Base-by-base conservation (phyloP, 805 yeast species). In the Sugiyamaella valdiviana region DNA sequence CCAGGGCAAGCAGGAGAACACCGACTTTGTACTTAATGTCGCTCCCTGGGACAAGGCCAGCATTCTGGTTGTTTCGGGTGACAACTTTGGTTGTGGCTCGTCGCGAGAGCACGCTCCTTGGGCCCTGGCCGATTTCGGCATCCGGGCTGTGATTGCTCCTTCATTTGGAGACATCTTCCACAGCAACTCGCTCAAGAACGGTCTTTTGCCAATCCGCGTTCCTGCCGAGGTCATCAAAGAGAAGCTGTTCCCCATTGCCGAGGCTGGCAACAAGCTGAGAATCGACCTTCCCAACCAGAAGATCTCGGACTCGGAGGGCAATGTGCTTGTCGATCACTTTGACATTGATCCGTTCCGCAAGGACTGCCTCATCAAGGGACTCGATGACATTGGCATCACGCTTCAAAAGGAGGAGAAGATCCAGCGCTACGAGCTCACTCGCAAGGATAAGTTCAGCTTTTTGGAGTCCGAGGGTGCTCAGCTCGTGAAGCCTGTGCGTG, bases 101-200 rank as follows among this genome's bases (percentile, higher is more conserved):
- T 90, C 97, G 1, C 87, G 99, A 78, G 99, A 93, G 70, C 99
- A 93, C 63, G 99, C 99, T 29, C 98, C 99, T 50, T 93, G 99
- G 99, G 98, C 99, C 1, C 77, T 93, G 57, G 90, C 89, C 62
- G 99, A 93, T 71, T 93, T 93, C 63, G 99, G 99, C 69, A 89
- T 93, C 68, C 83, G 85, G 68, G 83, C 91, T 55, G 85, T 93
- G 63, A 90, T 93, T 67, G 98, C 98, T 5, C 99, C 98, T 50
- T 89, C 97, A 0, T 93, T 91, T 60, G 99, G 98, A 67, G 99
- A 93, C 70, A 93, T 93, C 61, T 93, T 93, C 76, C 90, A 87
- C 80, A 93, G 86, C 74, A 93, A 93, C 75, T 90, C 97, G 47
- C 86, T 86, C 75, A 93, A 93, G 75, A 93, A 93, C 70, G 96